A percentile compares a stretch with the other conserved stretches of the same genome.
Evolutionary conservation across 257 asterid genomes (phyloP).

Genomic region (Voacanga thouarsii): DNA sequence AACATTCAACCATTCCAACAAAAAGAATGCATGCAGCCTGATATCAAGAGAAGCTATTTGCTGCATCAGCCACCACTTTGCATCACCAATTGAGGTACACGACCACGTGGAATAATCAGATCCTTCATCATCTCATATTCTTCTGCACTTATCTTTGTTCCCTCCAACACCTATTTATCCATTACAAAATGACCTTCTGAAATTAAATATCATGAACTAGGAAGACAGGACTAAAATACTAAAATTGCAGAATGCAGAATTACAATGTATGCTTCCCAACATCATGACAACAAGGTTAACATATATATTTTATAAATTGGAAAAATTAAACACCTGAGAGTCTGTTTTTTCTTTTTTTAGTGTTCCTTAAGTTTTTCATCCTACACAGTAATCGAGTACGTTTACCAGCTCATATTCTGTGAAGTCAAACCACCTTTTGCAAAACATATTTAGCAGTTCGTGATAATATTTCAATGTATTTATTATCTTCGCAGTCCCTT

Average conservation of each 20-base stretch:
- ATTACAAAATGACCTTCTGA: constrained; percentile 1
- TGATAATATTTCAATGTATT: neutral
- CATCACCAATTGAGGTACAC: constrained; percentile 69
- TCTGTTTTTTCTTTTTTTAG: too few relatives aligned
- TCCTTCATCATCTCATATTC: constrained; percentile 90
- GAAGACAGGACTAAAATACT: neutral
- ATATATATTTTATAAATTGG: neutral
- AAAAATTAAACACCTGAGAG: neutral
- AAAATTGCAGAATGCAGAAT: neutral
- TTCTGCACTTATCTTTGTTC: constrained; percentile 58
- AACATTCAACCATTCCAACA: neutral
- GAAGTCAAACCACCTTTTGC: neutral
- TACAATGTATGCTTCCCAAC: neutral
- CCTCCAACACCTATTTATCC: constrained; percentile 62
- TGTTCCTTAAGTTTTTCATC: neutral
- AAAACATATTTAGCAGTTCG: neutral
- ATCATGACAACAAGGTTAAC: neutral
- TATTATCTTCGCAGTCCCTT: neutral
- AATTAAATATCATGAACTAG: neutral
- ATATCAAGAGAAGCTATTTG: neutral
- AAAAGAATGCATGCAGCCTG: neutral
- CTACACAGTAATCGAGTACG: neutral
- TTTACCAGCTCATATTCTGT: neutral
- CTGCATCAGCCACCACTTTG: constrained; percentile 66
- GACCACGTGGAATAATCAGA: constrained; percentile 81